phyloP scores from a whole-genome alignment of 2,329 filamentous ascomycete genomes.

The Fusarium goolgardi region DNA sequence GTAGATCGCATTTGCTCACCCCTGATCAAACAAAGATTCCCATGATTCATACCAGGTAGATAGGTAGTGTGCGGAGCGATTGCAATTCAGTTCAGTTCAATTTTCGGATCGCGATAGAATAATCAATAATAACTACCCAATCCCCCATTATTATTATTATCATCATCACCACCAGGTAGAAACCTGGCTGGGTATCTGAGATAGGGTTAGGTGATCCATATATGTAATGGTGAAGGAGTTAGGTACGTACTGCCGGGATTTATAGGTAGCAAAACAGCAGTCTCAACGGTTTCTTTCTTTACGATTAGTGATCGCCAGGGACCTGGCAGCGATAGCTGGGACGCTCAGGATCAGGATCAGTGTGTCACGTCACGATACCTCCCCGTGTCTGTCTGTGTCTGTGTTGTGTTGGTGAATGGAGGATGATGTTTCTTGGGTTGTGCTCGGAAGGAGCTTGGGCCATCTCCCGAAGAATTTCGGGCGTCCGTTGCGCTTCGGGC shows the following conservation, averaged over 20 bases:
- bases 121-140: neutral
- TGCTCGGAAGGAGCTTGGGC: conserved; percentile 18
- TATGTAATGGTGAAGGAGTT: neutral
- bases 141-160: neutral
- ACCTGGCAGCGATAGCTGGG: no score
- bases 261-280: conserved; percentile 10
- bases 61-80: neutral
- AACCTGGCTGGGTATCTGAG: neutral
- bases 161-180: neutral
- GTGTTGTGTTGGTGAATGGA: neutral
- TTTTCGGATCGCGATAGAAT: neutral
- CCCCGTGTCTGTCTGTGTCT: no score
- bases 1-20: conserved; percentile 1
- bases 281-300: conserved; percentile 36
- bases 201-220: neutral
- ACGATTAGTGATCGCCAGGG: conserved; percentile 46
- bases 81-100: neutral
- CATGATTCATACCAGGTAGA: neutral
- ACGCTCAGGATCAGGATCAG: no score
- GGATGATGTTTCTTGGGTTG: neutral
- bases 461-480: conserved; percentile 45
- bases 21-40: neutral
- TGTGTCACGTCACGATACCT: conserved; percentile 30
- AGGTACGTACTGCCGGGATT: conserved; percentile 6
- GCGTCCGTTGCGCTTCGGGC: conserved; percentile 41